Conservation (phyloP, 2,329 filamentous ascomycete genomes). For the Trichoderma afroharzianum region DNA sequence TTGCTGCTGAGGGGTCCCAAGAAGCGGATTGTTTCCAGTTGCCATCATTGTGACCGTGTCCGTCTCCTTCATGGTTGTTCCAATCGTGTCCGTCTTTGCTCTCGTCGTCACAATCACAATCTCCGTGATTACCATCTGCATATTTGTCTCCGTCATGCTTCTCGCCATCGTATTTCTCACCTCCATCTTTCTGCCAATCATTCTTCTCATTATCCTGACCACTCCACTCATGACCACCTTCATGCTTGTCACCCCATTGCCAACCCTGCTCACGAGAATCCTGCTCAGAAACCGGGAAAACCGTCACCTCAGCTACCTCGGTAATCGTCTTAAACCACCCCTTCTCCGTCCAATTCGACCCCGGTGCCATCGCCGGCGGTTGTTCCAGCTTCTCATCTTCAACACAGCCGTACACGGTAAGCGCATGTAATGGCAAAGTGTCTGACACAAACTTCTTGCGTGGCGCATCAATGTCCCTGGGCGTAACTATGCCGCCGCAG, state of each 20-base stretch:
- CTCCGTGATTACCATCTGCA: neutral
- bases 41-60: neutral
- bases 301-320: neutral
- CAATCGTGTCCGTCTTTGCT: neutral
- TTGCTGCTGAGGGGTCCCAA: neutral
- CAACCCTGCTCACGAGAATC: neutral
- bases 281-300: slow-evolving; percentile 8
- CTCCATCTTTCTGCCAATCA: neutral
- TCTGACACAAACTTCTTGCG: neutral
- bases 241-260: neutral
- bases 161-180: neutral
- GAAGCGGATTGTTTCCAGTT: neutral
- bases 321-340: neutral
- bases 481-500: slow-evolving; percentile 39
- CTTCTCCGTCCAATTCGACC: slow-evolving; percentile 17
- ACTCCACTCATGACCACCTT: neutral
- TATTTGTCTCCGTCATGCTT: neutral
- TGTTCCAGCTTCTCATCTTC: slow-evolving; percentile 27
- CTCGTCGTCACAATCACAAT: neutral
- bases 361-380: slow-evolving; percentile 34
- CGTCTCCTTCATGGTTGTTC: neutral
- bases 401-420: slow-evolving; percentile 43
- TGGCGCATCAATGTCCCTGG: neutral
- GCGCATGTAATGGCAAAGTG: slow-evolving; percentile 28
- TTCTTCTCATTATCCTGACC: neutral